Evolutionary conservation across 345 rosid species (phyloP).

Genomic region (Viola odorata): DNA sequence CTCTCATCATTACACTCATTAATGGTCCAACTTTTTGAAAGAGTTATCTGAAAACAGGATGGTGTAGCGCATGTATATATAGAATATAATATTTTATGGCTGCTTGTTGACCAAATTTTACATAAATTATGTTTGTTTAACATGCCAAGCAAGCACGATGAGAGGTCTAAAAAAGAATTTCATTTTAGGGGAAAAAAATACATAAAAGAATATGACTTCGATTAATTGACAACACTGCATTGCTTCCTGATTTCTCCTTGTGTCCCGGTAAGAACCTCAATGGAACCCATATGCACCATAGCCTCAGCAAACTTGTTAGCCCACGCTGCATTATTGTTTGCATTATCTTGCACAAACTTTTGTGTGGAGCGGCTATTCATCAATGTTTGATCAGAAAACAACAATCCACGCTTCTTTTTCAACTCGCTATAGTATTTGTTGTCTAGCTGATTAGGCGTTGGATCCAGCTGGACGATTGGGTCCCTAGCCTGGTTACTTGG

Average conservation of each 20-base stretch:
- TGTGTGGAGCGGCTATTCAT: neutral
- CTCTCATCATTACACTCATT: too few species aligned
- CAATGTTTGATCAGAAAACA: constrained; percentile 9
- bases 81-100: too few species aligned
- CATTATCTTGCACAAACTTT: neutral
- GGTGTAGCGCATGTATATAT: too few species aligned
- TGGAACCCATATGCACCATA: constrained; percentile 25
- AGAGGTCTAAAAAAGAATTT: too few species aligned
- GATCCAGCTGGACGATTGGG: neutral
- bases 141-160: too few species aligned
- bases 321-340: neutral
- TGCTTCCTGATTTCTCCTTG: constrained; percentile 19
- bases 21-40: too few species aligned
- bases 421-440: constrained; percentile 9
- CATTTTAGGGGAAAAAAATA: too few species aligned
- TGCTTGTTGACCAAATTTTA: too few species aligned
- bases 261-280: constrained; percentile 21
- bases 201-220: neutral
- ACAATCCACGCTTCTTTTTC: neutral
- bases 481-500: neutral
- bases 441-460: constrained; percentile 4
- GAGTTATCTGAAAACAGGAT: too few species aligned
- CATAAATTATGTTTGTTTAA: too few species aligned
- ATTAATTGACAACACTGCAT: constrained; percentile 9
- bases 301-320: constrained; percentile 22